phyloP scores from a whole-genome alignment of 495 filamentous ascomycete species.

The Entonaema liquescens region DNA sequence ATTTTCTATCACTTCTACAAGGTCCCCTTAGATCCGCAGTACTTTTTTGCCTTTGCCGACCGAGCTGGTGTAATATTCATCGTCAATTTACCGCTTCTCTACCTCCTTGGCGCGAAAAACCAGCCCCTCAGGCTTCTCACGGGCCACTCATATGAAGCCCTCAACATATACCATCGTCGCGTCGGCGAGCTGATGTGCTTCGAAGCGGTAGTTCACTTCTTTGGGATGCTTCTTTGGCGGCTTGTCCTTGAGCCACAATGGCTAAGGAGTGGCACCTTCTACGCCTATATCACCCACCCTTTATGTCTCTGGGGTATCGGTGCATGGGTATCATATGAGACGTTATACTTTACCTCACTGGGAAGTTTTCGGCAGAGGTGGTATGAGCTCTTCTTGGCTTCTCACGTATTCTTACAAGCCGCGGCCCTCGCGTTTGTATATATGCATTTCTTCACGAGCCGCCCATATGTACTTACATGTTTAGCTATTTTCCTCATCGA shows the following conservation, averaged over 20 bases:
- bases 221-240: constrained; percentile 61
- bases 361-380: constrained; percentile 54
- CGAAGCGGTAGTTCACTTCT: constrained; percentile 55
- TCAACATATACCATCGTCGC: constrained; percentile 69
- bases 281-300: constrained; percentile 47
- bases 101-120: constrained; percentile 70
- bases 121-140: constrained; percentile 66
- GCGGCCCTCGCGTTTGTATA: constrained; percentile 62
- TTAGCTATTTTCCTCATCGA: constrained; percentile 66
- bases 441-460: constrained; percentile 57
- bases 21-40: constrained; percentile 52
- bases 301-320: constrained; percentile 57
- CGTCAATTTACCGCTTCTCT: constrained; percentile 68
- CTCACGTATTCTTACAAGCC: constrained; percentile 64
- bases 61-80: constrained; percentile 62
- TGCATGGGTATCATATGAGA: constrained; percentile 60
- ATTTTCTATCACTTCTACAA: constrained; percentile 63
- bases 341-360: constrained; percentile 61
- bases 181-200: constrained; percentile 60
- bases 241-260: constrained; percentile 51
- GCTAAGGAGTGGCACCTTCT: constrained; percentile 46
- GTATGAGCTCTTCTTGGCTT: constrained; percentile 67
- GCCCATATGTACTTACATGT: constrained; percentile 36
- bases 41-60: constrained; percentile 65
- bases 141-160: constrained; percentile 68